Evolutionary conservation across 169 alveolate genomes (phyloP), one percentile per base, ranked within the genome.

Genomic region (Eimeria tenella): DNA sequence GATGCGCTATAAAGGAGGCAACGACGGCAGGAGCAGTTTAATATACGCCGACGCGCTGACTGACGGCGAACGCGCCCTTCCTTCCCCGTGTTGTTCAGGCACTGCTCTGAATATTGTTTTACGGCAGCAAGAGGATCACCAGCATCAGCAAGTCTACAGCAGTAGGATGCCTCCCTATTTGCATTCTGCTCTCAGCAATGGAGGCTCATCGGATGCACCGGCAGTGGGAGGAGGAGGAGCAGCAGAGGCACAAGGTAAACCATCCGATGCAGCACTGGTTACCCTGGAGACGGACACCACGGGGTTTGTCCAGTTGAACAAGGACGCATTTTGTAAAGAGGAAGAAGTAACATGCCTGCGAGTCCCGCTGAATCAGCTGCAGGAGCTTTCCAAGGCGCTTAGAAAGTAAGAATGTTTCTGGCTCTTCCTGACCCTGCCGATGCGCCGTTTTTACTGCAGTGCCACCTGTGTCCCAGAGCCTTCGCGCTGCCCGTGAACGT

Each of bases 311-410:
- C 31, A 83, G 60, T 75, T 83, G 62, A 75, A 83, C 60, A 56
- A 31, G 60, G 63, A n/a, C 49, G 7, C 77, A 21, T 83, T 83
- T 52, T 25, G 55, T 19, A 56, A 58, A 55, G 42, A 83, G 25
- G 75, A 83, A 58, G 90, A 83, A 31, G 90, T 60, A 15, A 83
- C 90, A 5, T 83, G 62, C 21, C 90, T 83, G 11, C 73, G 90
- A 11, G 90, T 83, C 62, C 90, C 90, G 15, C 62, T 83, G 75
- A 74, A 56, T 9, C 90, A 60, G 19, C 73, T 83, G 13, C 90
- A 83, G 21, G 90, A 83, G 60, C 21, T 58, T 8, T 83, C 90
- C 13, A 83, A 58, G 60, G 90, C 77, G 58, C 62, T 83, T 4
- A 10, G 90, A 42, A 60, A 83, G 90, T 83, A 15, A 11, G 77